Conservation (phyloP, 805 yeast species). For the Yamadazyma takamatsuzukensis region DNA sequence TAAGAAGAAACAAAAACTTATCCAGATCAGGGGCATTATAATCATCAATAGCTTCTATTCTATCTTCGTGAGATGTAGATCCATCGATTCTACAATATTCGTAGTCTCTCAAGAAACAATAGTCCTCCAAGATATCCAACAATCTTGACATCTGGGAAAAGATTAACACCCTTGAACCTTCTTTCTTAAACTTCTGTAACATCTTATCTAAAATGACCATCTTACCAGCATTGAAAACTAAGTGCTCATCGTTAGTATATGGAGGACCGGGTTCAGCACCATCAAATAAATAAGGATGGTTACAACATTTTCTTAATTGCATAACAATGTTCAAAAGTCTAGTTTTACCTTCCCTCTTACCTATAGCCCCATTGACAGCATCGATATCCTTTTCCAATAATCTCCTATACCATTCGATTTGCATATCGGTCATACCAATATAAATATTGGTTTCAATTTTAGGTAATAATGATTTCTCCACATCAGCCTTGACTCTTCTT, state of each 20-base stretch:
- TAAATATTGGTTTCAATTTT: slow-evolving; percentile 87
- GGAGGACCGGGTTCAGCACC: slow-evolving; percentile 99
- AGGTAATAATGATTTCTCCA: slow-evolving; percentile 85
- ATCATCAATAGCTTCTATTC: slow-evolving; percentile 89
- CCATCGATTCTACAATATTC: slow-evolving; percentile 94
- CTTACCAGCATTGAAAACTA: slow-evolving; percentile 85
- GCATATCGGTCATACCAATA: slow-evolving; percentile 96
- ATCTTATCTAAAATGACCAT: slow-evolving; percentile 85
- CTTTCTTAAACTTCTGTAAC: slow-evolving; percentile 61
- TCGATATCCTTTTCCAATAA: slow-evolving; percentile 89
- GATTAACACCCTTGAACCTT: slow-evolving; percentile 87
- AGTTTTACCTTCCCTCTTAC: slow-evolving; percentile 90
- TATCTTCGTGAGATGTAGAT: slow-evolving; percentile 86
- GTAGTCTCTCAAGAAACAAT: slow-evolving; percentile 79
- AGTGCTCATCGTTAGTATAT: slow-evolving; percentile 90
- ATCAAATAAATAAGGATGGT: slow-evolving; percentile 94
- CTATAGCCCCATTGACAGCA: slow-evolving; percentile 95
- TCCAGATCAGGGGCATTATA: slow-evolving; percentile 78
- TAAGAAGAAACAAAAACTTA: slow-evolving; percentile 78
- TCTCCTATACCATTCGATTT: slow-evolving; percentile 84
- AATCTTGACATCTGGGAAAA: slow-evolving; percentile 93
- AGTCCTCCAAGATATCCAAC: slow-evolving; percentile 87
- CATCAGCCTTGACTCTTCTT: slow-evolving; percentile 89
- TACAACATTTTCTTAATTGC: slow-evolving; percentile 95
- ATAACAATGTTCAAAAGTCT: slow-evolving; percentile 88